phyloP scores from a whole-genome alignment of 768 basidiomycete species.

The Kockovaella imperatae region DNA sequence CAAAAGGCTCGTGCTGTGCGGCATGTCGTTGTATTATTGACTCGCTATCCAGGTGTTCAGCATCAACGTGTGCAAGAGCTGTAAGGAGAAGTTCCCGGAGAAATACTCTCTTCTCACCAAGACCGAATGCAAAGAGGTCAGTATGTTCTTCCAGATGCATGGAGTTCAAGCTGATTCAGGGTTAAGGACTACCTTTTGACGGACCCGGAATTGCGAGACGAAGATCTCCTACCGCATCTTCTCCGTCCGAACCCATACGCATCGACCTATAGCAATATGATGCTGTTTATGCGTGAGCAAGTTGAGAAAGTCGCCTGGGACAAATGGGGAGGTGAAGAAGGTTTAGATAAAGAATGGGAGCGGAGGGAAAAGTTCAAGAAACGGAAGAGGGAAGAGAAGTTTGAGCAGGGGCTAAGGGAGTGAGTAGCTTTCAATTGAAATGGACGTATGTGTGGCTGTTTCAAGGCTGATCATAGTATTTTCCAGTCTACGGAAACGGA shows the following conservation, averaged over 20 bases:
- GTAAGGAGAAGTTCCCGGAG: constrained; percentile 82
- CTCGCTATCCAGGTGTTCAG: constrained; percentile 55
- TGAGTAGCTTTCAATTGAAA: too few relatives aligned
- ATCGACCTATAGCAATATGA: constrained; percentile 96
- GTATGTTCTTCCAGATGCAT: constrained; percentile 17
- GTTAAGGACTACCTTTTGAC: constrained; percentile 84
- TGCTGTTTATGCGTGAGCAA: constrained; percentile 88
- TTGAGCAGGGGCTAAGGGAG: constrained; percentile 80
- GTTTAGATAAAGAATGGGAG: constrained; percentile 79
- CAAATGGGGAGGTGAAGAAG: constrained; percentile 95
- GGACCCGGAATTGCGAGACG: constrained; percentile 86
- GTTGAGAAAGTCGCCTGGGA: constrained; percentile 95
- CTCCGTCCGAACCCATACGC: constrained; percentile 92
- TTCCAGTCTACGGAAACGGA: constrained; percentile 62
- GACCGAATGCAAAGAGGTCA: constrained; percentile 92
- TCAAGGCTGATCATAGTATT: background rate
- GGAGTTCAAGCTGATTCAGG: constrained; percentile 1
- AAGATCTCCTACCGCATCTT: constrained; percentile 83
- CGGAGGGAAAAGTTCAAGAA: constrained; percentile 70
- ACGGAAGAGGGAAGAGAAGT: constrained; percentile 86
- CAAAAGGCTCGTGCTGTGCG: constrained; percentile 48
- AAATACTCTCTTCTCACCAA: constrained; percentile 93
- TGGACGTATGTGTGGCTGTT: too few relatives aligned
- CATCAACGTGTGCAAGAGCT: constrained; percentile 76
- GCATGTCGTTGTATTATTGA: background rate